A percentile compares a stretch with the other conserved stretches of the same genome.
Conservation (phyloP, 805 yeast genomes). For the Candida ficus region DNA sequence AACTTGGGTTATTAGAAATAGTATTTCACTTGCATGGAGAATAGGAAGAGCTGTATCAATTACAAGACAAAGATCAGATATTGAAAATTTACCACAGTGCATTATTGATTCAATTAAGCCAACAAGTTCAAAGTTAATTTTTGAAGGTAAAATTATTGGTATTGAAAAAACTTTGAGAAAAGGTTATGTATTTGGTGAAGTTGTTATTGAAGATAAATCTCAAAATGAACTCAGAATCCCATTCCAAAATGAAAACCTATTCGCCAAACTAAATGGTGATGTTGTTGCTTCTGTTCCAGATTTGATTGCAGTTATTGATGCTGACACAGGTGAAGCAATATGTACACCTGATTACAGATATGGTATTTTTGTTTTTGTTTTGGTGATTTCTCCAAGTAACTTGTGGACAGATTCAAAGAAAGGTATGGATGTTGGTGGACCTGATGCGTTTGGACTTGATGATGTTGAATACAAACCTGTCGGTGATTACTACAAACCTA, state of each 20-base stretch:
- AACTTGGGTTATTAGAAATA: constrained; percentile 28
- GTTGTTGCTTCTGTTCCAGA: constrained; percentile 40
- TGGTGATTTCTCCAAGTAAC: constrained; percentile 33
- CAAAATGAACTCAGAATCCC: constrained; percentile 30
- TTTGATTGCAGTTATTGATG: constrained; percentile 36
- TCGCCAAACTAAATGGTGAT: constrained; percentile 26
- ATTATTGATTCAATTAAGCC: constrained; percentile 32
- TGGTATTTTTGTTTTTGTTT: constrained; percentile 40
- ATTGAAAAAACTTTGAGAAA: constrained; percentile 37
- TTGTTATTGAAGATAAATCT: constrained; percentile 26
- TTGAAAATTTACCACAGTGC: constrained; percentile 32
- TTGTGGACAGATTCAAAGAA: constrained; percentile 27
- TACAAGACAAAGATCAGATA: constrained; percentile 33
- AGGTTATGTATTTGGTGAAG: constrained; percentile 43
- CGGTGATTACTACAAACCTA: constrained; percentile 31
- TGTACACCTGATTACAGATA: constrained; percentile 45
- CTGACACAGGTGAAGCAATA: constrained; percentile 40
- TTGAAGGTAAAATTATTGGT: constrained; percentile 38
- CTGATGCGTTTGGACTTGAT: constrained; percentile 28
- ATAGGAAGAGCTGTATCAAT: constrained; percentile 38
- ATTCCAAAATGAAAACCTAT: constrained; percentile 44
- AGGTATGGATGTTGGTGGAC: constrained; percentile 39
- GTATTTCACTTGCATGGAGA: constrained; percentile 41
- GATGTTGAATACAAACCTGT: constrained; percentile 32
- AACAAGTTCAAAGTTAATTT: constrained; percentile 22